These are phyloP conservation scores for Thermoascus crustaceus DNA, from an alignment of 2,329 filamentous ascomycete species.

Conservation along the genomic window DNA sequence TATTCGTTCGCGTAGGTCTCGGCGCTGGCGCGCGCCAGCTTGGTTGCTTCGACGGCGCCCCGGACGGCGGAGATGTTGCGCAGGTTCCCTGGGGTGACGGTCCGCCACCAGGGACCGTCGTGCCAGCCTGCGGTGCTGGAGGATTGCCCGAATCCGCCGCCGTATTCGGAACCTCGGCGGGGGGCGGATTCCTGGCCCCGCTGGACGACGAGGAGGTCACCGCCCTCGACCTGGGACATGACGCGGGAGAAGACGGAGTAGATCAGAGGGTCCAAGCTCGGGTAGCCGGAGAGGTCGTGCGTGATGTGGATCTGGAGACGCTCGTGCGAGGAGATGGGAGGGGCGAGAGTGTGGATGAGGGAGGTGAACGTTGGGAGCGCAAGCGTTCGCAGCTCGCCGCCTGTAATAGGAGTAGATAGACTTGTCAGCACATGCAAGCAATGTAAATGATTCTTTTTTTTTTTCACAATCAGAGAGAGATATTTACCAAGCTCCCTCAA, in stretches of 20 bases:
- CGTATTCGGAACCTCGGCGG: slow-evolving; percentile 49
- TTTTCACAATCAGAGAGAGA: slow-evolving; percentile 1
- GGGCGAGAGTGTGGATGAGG: slow-evolving; percentile 88
- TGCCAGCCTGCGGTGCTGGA: slow-evolving; percentile 58
- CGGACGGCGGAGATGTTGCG: slow-evolving; percentile 73
- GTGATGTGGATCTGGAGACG: slow-evolving; percentile 95
- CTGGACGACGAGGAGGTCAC: slow-evolving; percentile 88
- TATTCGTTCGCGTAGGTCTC: slow-evolving; percentile 83
- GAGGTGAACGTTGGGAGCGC: slow-evolving; percentile 92
- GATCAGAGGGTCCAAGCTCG: slow-evolving; percentile 85
- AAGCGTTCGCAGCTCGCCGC: slow-evolving; percentile 75
- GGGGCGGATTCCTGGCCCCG: slow-evolving; percentile 77
- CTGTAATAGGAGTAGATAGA: slow-evolving; percentile 39
- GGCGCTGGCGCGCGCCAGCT: slow-evolving; percentile 80
- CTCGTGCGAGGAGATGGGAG: slow-evolving; percentile 94
- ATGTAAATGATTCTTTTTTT: not conserved
- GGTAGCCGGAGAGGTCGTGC: slow-evolving; percentile 90
- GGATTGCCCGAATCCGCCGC: slow-evolving; percentile 12
- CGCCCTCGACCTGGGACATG: slow-evolving; percentile 98
- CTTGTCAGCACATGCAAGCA: slow-evolving; percentile 4
- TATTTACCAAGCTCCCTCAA: slow-evolving; percentile 64
- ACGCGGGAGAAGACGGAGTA: slow-evolving; percentile 87
- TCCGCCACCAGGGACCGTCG: slow-evolving; percentile 93
- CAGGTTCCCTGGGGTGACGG: slow-evolving; percentile 47
- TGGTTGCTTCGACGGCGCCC: slow-evolving; percentile 77